Percentiles rank a stretch among this genome's conserved stretches.
These are phyloP conservation scores for Aristolochia fimbriata DNA, from an alignment of 164 flowering plant genomes.

Conservation along the genomic window DNA sequence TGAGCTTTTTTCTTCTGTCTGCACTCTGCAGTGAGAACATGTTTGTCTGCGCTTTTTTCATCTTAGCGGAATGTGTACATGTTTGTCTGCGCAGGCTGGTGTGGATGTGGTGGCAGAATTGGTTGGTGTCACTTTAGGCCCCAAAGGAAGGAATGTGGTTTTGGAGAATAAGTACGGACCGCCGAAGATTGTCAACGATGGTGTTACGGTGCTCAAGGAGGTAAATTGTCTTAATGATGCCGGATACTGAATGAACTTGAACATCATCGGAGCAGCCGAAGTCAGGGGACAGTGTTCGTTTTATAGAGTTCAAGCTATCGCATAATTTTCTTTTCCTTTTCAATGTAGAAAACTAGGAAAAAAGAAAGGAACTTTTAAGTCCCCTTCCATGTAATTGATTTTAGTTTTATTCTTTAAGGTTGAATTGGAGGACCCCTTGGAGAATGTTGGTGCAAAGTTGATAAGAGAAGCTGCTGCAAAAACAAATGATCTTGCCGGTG, in stretches of 20 bases:
- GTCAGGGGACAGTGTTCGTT: no score
- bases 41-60: no score
- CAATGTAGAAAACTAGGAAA: no score
- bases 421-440: conserved; percentile 81
- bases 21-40: no score
- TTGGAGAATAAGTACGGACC: conserved; percentile 87
- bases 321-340: no score
- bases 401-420: conserved; percentile 29
- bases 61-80: not conserved
- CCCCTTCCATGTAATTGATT: not conserved
- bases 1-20: no score
- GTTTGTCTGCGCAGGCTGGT: conserved; percentile 51
- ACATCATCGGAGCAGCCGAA: no score
- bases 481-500: conserved; percentile 88
- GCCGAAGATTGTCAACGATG: conserved; percentile 92
- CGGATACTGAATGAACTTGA: no score
- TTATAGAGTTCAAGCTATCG: no score
- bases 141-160: conserved; percentile 93
- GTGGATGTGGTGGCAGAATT: conserved; percentile 70
- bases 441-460: conserved; percentile 80
- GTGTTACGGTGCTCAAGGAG: conserved; percentile 84
- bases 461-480: conserved; percentile 89
- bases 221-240: conserved; percentile 15
- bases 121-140: conserved; percentile 83
- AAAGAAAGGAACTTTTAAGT: no score